Base-by-base conservation (phyloP, 306 rosid genomes). In the Cicer yamashitae region DNA sequence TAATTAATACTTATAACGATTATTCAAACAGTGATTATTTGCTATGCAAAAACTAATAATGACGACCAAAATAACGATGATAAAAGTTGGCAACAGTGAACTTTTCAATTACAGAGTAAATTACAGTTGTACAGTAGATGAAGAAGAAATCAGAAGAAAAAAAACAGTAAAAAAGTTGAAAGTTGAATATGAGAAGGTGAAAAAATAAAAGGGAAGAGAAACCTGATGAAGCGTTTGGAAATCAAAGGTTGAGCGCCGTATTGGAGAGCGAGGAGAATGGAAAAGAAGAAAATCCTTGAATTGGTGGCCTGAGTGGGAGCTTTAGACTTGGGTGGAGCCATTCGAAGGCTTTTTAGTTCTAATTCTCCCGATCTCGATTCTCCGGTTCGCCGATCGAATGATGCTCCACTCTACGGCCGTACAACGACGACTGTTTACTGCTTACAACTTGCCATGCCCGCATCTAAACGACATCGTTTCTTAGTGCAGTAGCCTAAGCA, bases 241-340 rank as follows among this genome's bases (percentile, higher is more conserved):
- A 96, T 90, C 81, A 96, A 85, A 65, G 99, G 98, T 83, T 96
- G 99, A 80, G 89, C 98, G 25, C 99, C 99, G 34, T 96, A 96
- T 41, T 96, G 99, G 46, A 96, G 82, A 77, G 98, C 78, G 77
- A 96, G 98, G 18, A 96, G 87, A 70, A 88, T 17, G 63, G 99
- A 92, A 80, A 68, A 94, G 70, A 90, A 76, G 76, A 79, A 85
- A 65, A 92, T 82, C 83, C 82, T 89, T 0, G 85, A 12, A 70
- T 58, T 75, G 77, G 68, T 75, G 50, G 81, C 60, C 25, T 70
- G 73, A 41, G 74, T 14, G 61, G 87, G 67, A 34, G 75, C 81
- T 82, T 70, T 81, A 70, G 88, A 30, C 53, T 72, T 76, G 30
- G 51, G 56, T 7, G 82, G 47, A 79, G 85, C 87, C 87, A 84